Base-by-base conservation (phyloP, 129 eudicot species). In the Pittosporum tobira region DNA sequence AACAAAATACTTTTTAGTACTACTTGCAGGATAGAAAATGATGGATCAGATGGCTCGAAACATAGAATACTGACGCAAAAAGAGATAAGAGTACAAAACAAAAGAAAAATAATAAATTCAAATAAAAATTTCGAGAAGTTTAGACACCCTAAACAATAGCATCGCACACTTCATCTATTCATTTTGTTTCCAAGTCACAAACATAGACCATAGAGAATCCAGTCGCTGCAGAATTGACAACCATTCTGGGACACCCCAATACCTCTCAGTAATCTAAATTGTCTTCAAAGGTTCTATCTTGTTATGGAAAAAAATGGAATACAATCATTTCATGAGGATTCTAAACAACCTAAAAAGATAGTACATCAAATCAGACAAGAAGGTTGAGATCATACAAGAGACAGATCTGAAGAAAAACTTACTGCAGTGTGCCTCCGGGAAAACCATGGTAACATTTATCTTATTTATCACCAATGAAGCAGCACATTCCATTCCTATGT, bases 401-500 rank as follows among this genome's bases (percentile, higher is more conserved):
- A 43, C 3, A 63, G 16, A 22, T 50, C 27, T n/a, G n/a, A 42
- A 38, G 2, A 67, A 44, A 15, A 60, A 68, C 98, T 80, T 79
- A 91, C 98, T 83, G 71, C 89, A 86, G 49, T 91, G 98, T 40
- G 81, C 89, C 79, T 81, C 95, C 24, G 96, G 96, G 43, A 91
- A 91, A 52, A 91, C 96, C 98, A 91, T 91, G 27, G 96, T 80
- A 24, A 79, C 98, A 45, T 83, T 91, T 43, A 91, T 73, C 70
- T 91, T 83, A 71, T 86, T 86, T 55, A 91, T 80, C 50, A 81
- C 96, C 81, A 91, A 79, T 26, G 98, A 86, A 37, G 98, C 98
- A 40, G 96, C 94, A 86, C 94, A 84, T 63, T 91, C 98, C 98
- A 91, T 91, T 68, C 98, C 98, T 50, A 91, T 84, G 63, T 91